Conservation (phyloP, 441 rosid species). For the Biscutella auriculata region DNA sequence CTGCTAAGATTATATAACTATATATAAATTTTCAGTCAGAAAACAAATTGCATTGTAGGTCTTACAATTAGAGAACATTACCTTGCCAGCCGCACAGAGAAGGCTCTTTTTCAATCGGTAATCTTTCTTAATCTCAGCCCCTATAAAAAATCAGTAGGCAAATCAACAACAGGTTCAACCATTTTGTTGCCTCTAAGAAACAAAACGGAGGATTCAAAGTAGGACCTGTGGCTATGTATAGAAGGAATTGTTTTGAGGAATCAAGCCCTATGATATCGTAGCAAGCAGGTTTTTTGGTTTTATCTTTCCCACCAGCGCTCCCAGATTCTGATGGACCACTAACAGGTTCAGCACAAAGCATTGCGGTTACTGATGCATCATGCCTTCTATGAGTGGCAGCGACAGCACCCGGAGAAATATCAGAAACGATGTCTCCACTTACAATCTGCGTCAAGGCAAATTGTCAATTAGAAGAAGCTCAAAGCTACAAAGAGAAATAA, state of each 20-base stretch:
- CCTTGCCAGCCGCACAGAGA: slow-evolving; percentile 83
- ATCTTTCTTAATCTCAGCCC: slow-evolving; percentile 74
- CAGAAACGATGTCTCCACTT: slow-evolving; percentile 97
- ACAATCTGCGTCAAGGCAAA: slow-evolving; percentile 48
- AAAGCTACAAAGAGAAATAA: not conserved
- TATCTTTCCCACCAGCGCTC: slow-evolving; percentile 66
- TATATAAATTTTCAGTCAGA: not conserved
- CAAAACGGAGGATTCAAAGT: slow-evolving; percentile 2
- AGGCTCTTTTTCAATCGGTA: slow-evolving; percentile 55
- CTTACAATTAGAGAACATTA: slow-evolving; percentile 19
- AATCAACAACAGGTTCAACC: slow-evolving; percentile 8
- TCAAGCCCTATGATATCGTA: slow-evolving; percentile 75
- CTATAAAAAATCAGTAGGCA: slow-evolving; percentile 27
- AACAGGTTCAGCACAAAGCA: slow-evolving; percentile 82
- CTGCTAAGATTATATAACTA: not conserved
- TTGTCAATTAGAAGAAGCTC: not conserved
- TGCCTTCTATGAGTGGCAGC: slow-evolving; percentile 88
- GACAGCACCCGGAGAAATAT: slow-evolving; percentile 82
- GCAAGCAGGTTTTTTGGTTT: slow-evolving; percentile 70
- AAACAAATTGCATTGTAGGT: not conserved
- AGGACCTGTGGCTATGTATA: slow-evolving; percentile 76
- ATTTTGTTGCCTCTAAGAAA: slow-evolving; percentile 9
- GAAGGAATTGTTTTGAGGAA: slow-evolving; percentile 54
- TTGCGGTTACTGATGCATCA: slow-evolving; percentile 72
- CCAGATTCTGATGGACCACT: slow-evolving; percentile 71